Conservation (phyloP, 352 stramenopile species). For the Phytopythium oedochilum region DNA sequence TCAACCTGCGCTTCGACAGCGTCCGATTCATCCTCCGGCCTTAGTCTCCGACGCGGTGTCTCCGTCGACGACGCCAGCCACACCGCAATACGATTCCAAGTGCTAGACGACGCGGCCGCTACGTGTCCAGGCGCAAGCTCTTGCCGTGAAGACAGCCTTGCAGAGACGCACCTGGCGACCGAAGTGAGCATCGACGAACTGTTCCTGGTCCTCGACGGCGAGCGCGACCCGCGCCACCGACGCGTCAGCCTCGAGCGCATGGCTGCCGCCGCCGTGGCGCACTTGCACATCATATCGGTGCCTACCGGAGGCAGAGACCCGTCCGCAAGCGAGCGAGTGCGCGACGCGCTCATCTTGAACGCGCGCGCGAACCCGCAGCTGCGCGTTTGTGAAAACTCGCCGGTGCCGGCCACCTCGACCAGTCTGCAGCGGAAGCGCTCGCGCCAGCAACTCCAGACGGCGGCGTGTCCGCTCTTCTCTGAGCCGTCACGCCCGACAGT, state of each 20-base stretch:
- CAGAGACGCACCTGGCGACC: conserved; percentile 7
- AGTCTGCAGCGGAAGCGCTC: conserved; percentile 21
- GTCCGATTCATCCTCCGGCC: not conserved
- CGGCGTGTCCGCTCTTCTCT: conserved; percentile 9
- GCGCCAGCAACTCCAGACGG: conserved; percentile 13
- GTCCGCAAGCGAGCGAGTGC: conserved; percentile 4
- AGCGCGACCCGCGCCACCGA: conserved; percentile 4
- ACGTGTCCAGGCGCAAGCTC: not conserved
- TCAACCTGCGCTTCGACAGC: conserved; percentile 12
- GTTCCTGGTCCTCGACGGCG: conserved; percentile 14
- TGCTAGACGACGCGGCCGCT: conserved; percentile 5
- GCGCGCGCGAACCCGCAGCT: conserved; percentile 25
- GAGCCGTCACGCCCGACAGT: conserved; percentile 7
- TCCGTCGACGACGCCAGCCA: not conserved
- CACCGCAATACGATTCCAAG: conserved; percentile 26
- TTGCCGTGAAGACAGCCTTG: not conserved
- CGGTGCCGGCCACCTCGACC: not conserved
- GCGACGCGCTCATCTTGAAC: conserved; percentile 32
- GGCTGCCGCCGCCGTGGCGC: conserved; percentile 20
- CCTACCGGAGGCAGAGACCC: conserved; percentile 10
- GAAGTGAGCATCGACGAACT: conserved; percentile 28
- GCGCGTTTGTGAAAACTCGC: conserved; percentile 9
- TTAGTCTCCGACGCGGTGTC: not conserved
- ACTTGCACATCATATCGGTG: conserved; percentile 40
- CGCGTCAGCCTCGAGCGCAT: conserved; percentile 32